These are phyloP conservation scores for Rhodotorula sp. DNA, from an alignment of 1,284 basidiomycete species.

Conservation along the genomic window DNA sequence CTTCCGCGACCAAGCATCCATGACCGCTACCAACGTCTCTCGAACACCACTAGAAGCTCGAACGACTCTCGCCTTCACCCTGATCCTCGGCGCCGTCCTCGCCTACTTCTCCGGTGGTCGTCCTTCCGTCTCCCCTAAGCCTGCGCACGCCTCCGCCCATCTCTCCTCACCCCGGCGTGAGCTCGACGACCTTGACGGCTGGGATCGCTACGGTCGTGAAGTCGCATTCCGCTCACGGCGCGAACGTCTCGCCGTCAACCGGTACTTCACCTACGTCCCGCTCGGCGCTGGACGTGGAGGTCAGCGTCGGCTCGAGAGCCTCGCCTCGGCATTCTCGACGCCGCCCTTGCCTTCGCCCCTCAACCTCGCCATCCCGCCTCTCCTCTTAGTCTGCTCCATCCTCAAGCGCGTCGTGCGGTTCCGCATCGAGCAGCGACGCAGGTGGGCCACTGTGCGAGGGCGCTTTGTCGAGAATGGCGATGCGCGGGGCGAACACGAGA, in stretches of 20 bases:
- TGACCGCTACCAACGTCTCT: neutral
- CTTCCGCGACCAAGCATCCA: neutral
- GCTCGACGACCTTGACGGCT: conserved; percentile 41
- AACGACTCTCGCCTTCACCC: conserved; percentile 40
- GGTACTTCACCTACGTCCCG: conserved; percentile 39
- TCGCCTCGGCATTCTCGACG: conserved; percentile 33
- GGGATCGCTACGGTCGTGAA: conserved; percentile 41
- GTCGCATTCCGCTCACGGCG: conserved; percentile 39
- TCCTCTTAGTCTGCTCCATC: conserved; percentile 11
- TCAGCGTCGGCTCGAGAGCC: conserved; percentile 13
- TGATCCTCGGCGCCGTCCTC: conserved; percentile 39
- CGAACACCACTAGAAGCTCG: conserved; percentile 37
- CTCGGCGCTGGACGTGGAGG: neutral
- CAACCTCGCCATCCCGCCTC: conserved; percentile 22
- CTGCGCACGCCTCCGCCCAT: neutral
- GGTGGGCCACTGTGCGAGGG: neutral
- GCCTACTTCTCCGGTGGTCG: conserved; percentile 41
- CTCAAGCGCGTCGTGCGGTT: conserved; percentile 4
- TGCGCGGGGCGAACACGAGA: neutral
- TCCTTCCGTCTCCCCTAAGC: conserved; percentile 35
- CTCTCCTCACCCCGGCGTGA: conserved; percentile 16
- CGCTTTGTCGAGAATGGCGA: neutral
- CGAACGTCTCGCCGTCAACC: conserved; percentile 38
- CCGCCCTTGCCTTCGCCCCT: conserved; percentile 37
- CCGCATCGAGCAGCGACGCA: neutral